Base-by-base conservation (phyloP, 108 stramenopile genomes). In the Nitzschia sp. region DNA sequence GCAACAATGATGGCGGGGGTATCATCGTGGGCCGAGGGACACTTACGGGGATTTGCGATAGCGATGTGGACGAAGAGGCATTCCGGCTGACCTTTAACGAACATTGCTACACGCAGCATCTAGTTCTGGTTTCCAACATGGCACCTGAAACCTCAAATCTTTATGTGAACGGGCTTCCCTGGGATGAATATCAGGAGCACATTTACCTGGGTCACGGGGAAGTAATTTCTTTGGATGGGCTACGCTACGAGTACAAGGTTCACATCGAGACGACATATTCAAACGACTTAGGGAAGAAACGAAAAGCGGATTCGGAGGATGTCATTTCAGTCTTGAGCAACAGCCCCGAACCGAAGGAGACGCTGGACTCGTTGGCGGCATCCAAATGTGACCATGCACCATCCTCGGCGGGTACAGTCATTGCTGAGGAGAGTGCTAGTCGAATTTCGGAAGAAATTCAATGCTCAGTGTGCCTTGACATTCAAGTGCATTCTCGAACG, bases 401-500 rank as follows among this genome's bases (percentile, higher is more conserved):
- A 19, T 4, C 9, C 3, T 33, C 13, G 9, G 3, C 33, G 8
- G 57, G 28, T 6, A 26, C 45, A 4, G 19, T 11, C 6, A 24
- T 64, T 28, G 26, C 64, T 8, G 26, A 48, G 33, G 28, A 21
- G 11, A 17, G 18, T 56, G 51, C 54, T 0, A 35, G 23, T 5
- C 54, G 30, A 38, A 25, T 75, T 23, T 31, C 66, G 18, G 67
- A 68, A 51, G 67, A 75, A 24, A 53, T 75, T 13, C 60, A 56
- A 33, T 77, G 76, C 34, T 47, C 55, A 38, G 47, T 77, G 30
- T 77, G 76, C 35, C 46, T 77, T 31, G 76, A 77, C 46, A 70
- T 77, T 51, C 55, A 68, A 58, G 54, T 64, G 6, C 11, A 60
- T 18, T 58, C 76, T 1, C 55, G 42, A 30, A 67, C 76, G 34